Conservation (phyloP, 2,329 filamentous ascomycete genomes). For the Pyricularia grisea region DNA sequence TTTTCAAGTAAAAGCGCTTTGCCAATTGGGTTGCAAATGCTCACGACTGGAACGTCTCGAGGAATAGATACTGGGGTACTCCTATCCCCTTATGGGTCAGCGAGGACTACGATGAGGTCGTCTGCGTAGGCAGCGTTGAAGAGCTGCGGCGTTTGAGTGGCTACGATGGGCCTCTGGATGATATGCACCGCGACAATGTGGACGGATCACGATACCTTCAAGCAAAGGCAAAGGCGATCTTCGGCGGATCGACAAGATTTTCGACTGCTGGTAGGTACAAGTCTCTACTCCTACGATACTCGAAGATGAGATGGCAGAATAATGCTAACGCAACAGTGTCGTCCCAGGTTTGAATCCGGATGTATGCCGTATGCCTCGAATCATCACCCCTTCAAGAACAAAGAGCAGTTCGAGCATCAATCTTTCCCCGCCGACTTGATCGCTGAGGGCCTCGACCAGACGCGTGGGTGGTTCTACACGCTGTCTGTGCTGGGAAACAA, state of each 20-base stretch:
- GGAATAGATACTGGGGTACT: slow-evolving; percentile 93
- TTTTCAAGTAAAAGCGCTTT: slow-evolving; percentile 87
- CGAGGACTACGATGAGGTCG: slow-evolving; percentile 75
- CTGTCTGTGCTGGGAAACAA: slow-evolving; percentile 80
- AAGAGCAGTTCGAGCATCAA: slow-evolving; percentile 51
- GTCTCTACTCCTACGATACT: too few relatives aligned
- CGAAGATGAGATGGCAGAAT: too few relatives aligned
- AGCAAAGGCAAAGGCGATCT: slow-evolving; percentile 78
- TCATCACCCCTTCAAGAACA: slow-evolving; percentile 88
- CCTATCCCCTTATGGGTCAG: slow-evolving; percentile 88
- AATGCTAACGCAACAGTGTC: too few relatives aligned
- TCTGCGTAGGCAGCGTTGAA: slow-evolving; percentile 76
- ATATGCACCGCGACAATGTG: slow-evolving; percentile 87
- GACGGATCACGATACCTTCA: slow-evolving; percentile 92
- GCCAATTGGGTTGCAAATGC: slow-evolving; percentile 85
- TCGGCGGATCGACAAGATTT: slow-evolving; percentile 75
- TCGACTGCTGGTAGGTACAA: slow-evolving; percentile 77
- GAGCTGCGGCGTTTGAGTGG: slow-evolving; percentile 81
- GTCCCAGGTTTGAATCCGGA: slow-evolving; percentile 72
- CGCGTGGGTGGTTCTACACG: slow-evolving; percentile 95
- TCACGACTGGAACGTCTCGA: slow-evolving; percentile 88
- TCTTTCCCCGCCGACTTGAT: slow-evolving; percentile 47
- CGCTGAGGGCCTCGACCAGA: slow-evolving; percentile 53
- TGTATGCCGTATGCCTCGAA: slow-evolving; percentile 90
- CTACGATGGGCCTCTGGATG: slow-evolving; percentile 71